Conservation (phyloP, 768 basidiomycete genomes). For the Tubosaeta sp. region DNA sequence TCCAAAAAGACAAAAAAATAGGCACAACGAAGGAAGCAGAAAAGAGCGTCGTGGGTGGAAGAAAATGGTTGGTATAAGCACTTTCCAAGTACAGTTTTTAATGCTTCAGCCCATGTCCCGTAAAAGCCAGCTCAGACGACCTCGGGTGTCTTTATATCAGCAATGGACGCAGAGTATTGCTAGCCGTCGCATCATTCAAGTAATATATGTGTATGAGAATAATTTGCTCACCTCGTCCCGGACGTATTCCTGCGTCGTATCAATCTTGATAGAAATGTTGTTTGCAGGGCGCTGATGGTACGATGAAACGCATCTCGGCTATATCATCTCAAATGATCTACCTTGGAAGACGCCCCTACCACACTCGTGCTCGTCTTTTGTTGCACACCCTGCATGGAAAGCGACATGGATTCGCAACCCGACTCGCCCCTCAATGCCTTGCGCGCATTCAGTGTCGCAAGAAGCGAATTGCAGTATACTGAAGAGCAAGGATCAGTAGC, state of each 20-base stretch:
- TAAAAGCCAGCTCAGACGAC: conserved; percentile 11
- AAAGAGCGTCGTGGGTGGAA: conserved; percentile 2
- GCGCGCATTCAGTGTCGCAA: conserved; percentile 58
- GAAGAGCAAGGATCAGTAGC: not conserved
- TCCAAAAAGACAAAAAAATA: conserved; percentile 3
- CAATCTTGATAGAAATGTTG: conserved; percentile 61
- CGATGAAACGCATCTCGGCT: not conserved
- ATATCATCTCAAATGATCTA: not conserved
- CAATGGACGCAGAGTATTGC: conserved; percentile 20
- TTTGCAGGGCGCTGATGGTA: conserved; percentile 30
- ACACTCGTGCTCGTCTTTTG: conserved; percentile 21
- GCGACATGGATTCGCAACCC: conserved; percentile 27
- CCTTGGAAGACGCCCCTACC: conserved; percentile 10
- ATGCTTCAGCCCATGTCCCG: not conserved
- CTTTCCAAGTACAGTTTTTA: conserved; percentile 1
- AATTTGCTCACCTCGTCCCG: conserved; percentile 35
- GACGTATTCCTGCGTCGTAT: conserved; percentile 54
- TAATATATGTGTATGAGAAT: not conserved
- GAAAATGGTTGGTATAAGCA: not conserved
- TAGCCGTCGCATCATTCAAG: not conserved
- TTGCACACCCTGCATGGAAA: conserved; percentile 28
- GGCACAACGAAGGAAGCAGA: conserved; percentile 1
- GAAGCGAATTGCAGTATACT: conserved; percentile 62
- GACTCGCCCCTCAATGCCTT: conserved; percentile 39
- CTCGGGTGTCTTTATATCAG: conserved; percentile 18